Conservation (phyloP, 495 filamentous ascomycete species). For the Talaromyces ruber region DNA sequence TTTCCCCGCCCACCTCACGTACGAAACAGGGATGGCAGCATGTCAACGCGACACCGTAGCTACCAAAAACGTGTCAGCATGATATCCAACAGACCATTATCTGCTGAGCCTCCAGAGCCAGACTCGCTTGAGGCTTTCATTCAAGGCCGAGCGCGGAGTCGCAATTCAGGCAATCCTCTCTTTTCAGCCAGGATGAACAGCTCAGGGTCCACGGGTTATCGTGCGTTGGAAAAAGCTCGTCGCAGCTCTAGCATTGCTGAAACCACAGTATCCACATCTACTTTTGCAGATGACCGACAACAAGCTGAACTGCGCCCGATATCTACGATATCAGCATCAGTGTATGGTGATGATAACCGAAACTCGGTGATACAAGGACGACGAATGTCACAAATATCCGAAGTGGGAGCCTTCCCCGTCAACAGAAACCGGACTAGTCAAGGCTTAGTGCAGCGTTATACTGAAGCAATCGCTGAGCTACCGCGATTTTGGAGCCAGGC, state of each 20-base stretch:
- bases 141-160: constrained; percentile 32
- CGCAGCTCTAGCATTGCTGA: constrained; percentile 32
- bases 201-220: constrained; percentile 25
- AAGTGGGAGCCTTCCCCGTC: constrained; percentile 13
- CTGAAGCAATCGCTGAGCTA: constrained; percentile 32
- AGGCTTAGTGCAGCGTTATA: constrained; percentile 34
- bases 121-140: constrained; percentile 39
- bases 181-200: constrained; percentile 32
- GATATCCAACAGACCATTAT: constrained; percentile 15
- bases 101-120: constrained; percentile 29
- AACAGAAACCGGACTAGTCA: constrained; percentile 25
- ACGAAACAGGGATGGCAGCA: constrained; percentile 21
- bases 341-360: constrained; percentile 32
- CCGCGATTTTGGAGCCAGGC: constrained; percentile 35
- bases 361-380: constrained; percentile 12
- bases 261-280: constrained; percentile 24
- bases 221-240: constrained; percentile 27
- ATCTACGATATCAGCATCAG: constrained; percentile 31
- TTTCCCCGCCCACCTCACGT: constrained; percentile 31
- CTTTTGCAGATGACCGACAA: constrained; percentile 26
- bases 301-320: constrained; percentile 28
- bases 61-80: constrained; percentile 26
- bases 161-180: constrained; percentile 35
- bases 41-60: constrained; percentile 12
- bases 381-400: constrained; percentile 16